phyloP scores from a whole-genome alignment of 495 filamentous ascomycete species.

The Penicillium cinerascens region DNA sequence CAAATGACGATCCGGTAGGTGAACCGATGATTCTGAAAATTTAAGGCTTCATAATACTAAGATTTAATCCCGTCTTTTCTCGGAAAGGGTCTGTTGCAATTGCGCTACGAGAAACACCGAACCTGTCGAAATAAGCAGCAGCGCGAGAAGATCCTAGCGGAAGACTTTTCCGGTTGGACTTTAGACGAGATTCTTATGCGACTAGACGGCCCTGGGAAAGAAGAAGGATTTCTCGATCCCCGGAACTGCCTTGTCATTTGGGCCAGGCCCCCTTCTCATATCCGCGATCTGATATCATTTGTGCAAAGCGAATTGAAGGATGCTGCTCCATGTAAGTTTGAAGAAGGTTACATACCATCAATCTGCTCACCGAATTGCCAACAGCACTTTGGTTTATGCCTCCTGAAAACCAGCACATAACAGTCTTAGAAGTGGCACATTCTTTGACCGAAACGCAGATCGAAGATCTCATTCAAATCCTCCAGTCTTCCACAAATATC shows the following conservation, averaged over 20 bases:
- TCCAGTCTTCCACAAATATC: constrained; percentile 44
- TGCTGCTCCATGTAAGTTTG: constrained; percentile 59
- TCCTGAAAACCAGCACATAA: constrained; percentile 66
- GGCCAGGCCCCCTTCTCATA: constrained; percentile 68
- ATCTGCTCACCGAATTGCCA: too few species aligned
- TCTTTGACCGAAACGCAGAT: constrained; percentile 18
- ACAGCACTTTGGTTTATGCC: constrained; percentile 86
- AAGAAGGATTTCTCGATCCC: constrained; percentile 65
- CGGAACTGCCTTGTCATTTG: constrained; percentile 81
- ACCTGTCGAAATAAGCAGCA: constrained; percentile 68
- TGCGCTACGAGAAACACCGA: constrained; percentile 66
- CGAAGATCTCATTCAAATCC: constrained; percentile 18
- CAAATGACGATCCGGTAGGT: constrained; percentile 52
- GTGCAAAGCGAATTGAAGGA: constrained; percentile 60
- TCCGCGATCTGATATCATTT: constrained; percentile 57
- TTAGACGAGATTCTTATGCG: constrained; percentile 69
- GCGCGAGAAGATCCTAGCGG: constrained; percentile 58
- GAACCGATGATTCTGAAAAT: neutral
- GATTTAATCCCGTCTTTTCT: neutral
- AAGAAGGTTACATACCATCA: too few species aligned
- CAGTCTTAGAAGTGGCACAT: constrained; percentile 37
- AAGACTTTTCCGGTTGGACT: constrained; percentile 62
- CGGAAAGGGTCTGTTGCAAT: constrained; percentile 58
- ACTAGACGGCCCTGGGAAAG: constrained; percentile 55
- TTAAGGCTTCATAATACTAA: neutral